Conservation (phyloP, 2,329 filamentous ascomycete genomes). For the Fusarium luffae region DNA sequence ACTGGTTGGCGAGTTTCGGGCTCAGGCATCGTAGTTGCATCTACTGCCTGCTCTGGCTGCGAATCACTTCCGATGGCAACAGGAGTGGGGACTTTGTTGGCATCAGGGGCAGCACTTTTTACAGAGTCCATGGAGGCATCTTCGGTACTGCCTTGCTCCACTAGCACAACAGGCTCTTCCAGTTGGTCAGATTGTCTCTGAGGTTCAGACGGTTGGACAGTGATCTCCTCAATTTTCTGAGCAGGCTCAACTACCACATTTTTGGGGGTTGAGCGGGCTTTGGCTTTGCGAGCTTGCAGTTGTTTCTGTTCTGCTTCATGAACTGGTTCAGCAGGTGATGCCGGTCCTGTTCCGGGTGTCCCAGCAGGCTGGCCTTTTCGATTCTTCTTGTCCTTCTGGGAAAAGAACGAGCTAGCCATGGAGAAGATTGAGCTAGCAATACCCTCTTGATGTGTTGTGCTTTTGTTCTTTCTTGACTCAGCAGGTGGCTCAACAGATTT, state of each 20-base stretch:
- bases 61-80: background rate
- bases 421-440: slow-evolving; percentile 8
- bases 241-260: background rate
- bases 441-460: slow-evolving; percentile 23
- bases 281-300: background rate
- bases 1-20: background rate
- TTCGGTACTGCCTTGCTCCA: background rate
- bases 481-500: slow-evolving; percentile 1
- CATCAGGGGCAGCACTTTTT: background rate
- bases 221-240: background rate
- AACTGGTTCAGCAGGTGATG: background rate
- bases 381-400: slow-evolving; percentile 42
- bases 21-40: background rate
- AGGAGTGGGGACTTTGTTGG: background rate
- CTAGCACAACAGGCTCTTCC: background rate
- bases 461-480: background rate
- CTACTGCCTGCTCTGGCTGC: background rate
- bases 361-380: slow-evolving; percentile 30
- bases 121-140: background rate
- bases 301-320: background rate
- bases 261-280: background rate
- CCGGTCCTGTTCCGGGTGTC: background rate
- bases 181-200: background rate
- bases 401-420: slow-evolving; percentile 6
- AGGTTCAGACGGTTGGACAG: background rate